These are phyloP conservation scores for Knoxdaviesia capensis DNA, from an alignment of 2,329 filamentous ascomycete genomes.

Conservation along the genomic window DNA sequence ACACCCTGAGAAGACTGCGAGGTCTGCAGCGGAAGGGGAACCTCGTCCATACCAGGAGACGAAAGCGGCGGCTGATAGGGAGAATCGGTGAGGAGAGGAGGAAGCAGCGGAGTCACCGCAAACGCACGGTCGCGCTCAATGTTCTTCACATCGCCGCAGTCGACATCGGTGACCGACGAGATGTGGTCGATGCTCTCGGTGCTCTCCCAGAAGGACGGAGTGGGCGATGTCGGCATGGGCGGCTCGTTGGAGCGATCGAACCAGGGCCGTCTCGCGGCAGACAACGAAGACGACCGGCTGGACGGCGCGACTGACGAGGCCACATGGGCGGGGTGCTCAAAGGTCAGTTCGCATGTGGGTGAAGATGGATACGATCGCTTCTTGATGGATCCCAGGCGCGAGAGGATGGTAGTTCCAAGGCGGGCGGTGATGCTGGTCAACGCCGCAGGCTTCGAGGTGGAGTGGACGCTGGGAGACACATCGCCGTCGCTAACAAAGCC, in stretches of 20 bases:
- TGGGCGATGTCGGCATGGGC: constrained; percentile 38
- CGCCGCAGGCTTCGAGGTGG: constrained; percentile 6
- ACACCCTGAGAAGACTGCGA: constrained; percentile 8
- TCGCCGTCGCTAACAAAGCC: constrained; percentile 48
- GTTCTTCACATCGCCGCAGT: constrained; percentile 7
- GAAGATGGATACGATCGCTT: constrained; percentile 19
- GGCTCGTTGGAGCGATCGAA: constrained; percentile 27
- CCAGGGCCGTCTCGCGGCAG: constrained; percentile 31
- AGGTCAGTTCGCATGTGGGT: constrained; percentile 63
- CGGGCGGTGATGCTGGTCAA: constrained; percentile 31
- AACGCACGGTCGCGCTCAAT: constrained; percentile 35
- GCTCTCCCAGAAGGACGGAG: constrained; percentile 41
- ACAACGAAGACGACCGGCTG: constrained; percentile 62
- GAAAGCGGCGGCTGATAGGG: constrained; percentile 35
- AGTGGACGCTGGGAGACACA: constrained; percentile 14
- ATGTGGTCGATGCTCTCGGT: constrained; percentile 30
- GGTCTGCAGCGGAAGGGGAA: constrained; percentile 23
- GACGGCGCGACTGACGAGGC: constrained; percentile 39
- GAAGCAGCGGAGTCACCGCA: constrained; percentile 67
- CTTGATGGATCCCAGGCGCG: constrained; percentile 24
- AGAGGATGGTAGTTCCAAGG: constrained; percentile 16
- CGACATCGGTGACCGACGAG: constrained; percentile 25
- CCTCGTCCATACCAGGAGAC: constrained; percentile 24
- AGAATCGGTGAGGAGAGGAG: constrained; percentile 51
- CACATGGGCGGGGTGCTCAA: constrained; percentile 51